Conservation (phyloP, 2,329 filamentous ascomycete species). For the Nakataea oryzae region DNA sequence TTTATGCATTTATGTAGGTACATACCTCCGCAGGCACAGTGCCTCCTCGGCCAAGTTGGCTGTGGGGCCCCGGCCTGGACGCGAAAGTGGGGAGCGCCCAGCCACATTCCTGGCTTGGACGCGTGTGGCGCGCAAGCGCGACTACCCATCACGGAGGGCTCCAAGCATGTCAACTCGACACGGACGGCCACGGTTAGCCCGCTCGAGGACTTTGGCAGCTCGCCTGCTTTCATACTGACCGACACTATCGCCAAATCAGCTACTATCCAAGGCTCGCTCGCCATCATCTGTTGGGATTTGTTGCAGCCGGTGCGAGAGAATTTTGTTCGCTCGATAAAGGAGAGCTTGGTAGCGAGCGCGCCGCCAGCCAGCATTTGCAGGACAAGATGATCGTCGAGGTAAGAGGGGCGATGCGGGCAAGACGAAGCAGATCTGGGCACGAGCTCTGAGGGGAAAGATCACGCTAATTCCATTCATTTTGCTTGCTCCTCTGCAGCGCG, state of each 20-base stretch:
- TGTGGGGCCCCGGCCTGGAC: neutral
- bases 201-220: neutral
- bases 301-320: neutral
- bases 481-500: constrained; percentile 47
- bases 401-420: constrained; percentile 2
- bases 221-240: neutral
- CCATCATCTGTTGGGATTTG: neutral
- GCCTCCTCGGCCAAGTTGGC: no score
- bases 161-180: neutral
- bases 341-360: neutral
- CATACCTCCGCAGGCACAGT: no score
- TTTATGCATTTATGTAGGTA: no score
- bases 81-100: neutral
- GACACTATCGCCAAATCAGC: neutral
- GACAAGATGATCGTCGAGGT: constrained; percentile 27
- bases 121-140: neutral
- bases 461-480: neutral
- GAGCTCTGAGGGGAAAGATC: neutral
- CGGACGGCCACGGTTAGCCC: neutral
- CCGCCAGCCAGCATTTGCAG: neutral
- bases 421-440: neutral
- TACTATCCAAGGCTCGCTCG: neutral
- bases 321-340: no score
- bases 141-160: neutral
- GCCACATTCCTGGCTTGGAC: neutral